Evolutionary conservation across 148 eudicot genomes (phyloP).

Genomic region (Polygonum maritimum): DNA sequence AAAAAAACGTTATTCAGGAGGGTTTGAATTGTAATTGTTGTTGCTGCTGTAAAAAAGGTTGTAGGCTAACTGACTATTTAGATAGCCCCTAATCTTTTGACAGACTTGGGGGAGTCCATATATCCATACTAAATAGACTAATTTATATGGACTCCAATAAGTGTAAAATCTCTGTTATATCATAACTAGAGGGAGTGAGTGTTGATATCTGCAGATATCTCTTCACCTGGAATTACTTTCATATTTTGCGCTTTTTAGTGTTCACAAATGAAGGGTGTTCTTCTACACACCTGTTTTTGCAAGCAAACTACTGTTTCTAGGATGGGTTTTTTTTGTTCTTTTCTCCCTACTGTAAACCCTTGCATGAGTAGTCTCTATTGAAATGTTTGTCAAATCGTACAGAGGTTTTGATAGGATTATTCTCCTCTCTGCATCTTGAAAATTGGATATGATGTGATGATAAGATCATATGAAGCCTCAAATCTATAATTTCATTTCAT

Average conservation of each 20-base stretch:
- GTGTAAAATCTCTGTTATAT: not conserved
- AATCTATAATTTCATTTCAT: too few relatives aligned
- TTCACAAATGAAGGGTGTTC: not conserved
- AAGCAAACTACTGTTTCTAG: not conserved
- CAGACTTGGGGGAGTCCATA: not conserved
- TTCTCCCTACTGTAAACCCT: not conserved
- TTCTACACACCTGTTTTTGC: not conserved
- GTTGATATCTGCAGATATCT: constrained; percentile 4
- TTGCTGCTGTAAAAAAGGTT: constrained; percentile 9
- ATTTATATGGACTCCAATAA: not conserved
- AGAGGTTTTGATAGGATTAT: too few relatives aligned
- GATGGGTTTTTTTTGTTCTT: not conserved
- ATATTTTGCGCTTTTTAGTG: not conserved
- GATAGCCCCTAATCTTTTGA: constrained; percentile 9
- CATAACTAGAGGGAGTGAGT: not conserved
- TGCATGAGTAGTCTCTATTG: not conserved
- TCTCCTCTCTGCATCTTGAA: too few relatives aligned
- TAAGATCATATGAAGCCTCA: too few relatives aligned
- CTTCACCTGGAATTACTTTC: not conserved
- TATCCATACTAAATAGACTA: not conserved
- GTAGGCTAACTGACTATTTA: constrained; percentile 9
- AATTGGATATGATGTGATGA: too few relatives aligned
- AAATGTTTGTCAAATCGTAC: too few relatives aligned
- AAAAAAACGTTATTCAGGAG: not conserved
- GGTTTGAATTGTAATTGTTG: not conserved